These are phyloP conservation scores for Metschnikowia sp. DNA, from an alignment of 805 yeast genomes.

Conservation along the genomic window DNA sequence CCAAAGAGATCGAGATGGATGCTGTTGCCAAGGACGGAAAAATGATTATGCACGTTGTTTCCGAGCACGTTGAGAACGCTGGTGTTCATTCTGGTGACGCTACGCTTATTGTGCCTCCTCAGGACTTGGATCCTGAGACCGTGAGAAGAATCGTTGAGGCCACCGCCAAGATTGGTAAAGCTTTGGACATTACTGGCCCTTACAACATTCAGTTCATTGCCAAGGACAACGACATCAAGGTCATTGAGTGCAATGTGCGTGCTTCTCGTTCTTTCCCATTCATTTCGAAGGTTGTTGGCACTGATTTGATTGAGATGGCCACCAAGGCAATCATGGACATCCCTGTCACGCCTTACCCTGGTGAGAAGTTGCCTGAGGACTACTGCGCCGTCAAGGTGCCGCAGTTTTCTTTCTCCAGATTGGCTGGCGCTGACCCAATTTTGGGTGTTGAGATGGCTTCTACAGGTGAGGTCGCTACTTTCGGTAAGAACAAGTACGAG, in stretches of 20 bases:
- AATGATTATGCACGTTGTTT: conserved; percentile 93
- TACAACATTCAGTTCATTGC: conserved; percentile 96
- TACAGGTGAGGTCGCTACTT: conserved; percentile 97
- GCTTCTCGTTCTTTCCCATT: conserved; percentile 99
- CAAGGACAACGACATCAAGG: conserved; percentile 92
- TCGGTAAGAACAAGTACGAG: conserved; percentile 94
- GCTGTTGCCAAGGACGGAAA: conserved; percentile 96
- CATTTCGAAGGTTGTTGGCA: conserved; percentile 94
- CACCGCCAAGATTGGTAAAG: conserved; percentile 93
- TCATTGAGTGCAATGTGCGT: conserved; percentile 96
- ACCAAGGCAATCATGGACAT: conserved; percentile 90
- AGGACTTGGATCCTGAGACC: conserved; percentile 88
- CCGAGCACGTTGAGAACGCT: conserved; percentile 98
- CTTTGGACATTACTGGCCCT: conserved; percentile 95
- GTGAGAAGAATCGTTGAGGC: conserved; percentile 89
- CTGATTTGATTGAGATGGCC: conserved; percentile 95
- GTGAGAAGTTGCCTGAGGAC: conserved; percentile 82
- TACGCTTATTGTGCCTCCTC: conserved; percentile 94
- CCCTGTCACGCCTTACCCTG: conserved; percentile 88
- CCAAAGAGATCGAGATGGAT: conserved; percentile 98
- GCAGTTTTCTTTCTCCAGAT: conserved; percentile 93
- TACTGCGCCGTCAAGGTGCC: conserved; percentile 97
- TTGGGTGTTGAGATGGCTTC: conserved; percentile 99
- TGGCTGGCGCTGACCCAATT: conserved; percentile 97
- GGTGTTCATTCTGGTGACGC: conserved; percentile 99